Percentiles rank a stretch among this genome's conserved stretches.
These are phyloP conservation scores for Scorias spongiosa DNA, from an alignment of 2,329 filamentous ascomycete genomes.

Conservation along the genomic window DNA sequence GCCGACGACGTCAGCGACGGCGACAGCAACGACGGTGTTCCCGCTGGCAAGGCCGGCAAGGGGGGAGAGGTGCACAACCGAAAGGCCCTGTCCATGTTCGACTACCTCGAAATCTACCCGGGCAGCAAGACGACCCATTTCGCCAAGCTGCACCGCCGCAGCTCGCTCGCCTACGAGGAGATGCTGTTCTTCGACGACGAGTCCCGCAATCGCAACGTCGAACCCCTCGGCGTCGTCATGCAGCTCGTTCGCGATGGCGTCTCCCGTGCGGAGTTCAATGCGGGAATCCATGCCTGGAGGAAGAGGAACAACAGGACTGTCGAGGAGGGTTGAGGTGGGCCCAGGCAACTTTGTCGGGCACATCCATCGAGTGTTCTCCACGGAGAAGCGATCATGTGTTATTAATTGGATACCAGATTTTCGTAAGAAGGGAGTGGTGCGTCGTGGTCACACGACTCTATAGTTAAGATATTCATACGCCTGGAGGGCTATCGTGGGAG, in stretches of 20 bases:
- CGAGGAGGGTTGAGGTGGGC: conserved; percentile 5
- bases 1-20: conserved; percentile 2
- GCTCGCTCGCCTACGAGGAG: conserved; percentile 57
- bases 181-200: conserved; percentile 98
- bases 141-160: conserved; percentile 52
- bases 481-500: too few species aligned
- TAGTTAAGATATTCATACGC: too few species aligned
- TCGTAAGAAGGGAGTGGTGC: too few species aligned
- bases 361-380: too few species aligned
- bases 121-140: conserved; percentile 80
- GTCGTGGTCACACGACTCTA: too few species aligned
- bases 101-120: conserved; percentile 49
- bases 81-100: conserved; percentile 36
- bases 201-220: conserved; percentile 68
- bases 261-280: conserved; percentile 59
- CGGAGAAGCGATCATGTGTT: too few species aligned
- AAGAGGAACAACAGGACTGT: conserved; percentile 42
- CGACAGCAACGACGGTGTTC: conserved; percentile 1
- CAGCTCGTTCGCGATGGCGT: conserved; percentile 68
- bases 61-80: background rate
- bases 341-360: background rate
- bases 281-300: conserved; percentile 68
- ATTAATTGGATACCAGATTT: too few species aligned
- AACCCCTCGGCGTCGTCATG: conserved; percentile 69
- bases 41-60: conserved; percentile 4